Percentiles rank a stretch among this genome's conserved stretches.
These are phyloP conservation scores for Dactylellina cionopaga DNA, from an alignment of 2,329 filamentous ascomycete genomes.

Conservation along the genomic window DNA sequence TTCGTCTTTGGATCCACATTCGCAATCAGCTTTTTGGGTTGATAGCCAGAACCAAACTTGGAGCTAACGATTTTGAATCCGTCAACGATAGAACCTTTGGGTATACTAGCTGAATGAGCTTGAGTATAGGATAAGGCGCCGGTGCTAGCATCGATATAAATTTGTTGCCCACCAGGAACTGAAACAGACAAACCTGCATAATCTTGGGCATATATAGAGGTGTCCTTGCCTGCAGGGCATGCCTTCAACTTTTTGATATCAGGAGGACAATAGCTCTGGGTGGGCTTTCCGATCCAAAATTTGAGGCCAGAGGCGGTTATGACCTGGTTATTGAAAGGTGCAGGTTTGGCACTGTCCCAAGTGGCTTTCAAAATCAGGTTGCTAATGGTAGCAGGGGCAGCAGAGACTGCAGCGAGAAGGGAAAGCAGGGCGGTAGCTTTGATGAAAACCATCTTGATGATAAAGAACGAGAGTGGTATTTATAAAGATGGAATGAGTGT, in stretches of 20 bases:
- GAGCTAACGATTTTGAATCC: slow-evolving; percentile 62
- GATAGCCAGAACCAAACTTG: too few species aligned
- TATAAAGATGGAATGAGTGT: too few species aligned
- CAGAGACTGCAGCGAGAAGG: slow-evolving; percentile 6
- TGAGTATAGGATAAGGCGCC: slow-evolving; percentile 69
- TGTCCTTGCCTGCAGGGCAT: slow-evolving; percentile 65
- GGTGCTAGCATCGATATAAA: slow-evolving; percentile 67
- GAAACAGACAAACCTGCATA: slow-evolving; percentile 62
- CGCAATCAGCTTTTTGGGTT: too few species aligned
- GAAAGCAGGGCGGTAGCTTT: slow-evolving; percentile 2
- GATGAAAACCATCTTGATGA: slow-evolving; percentile 25
- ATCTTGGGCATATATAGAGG: slow-evolving; percentile 60
- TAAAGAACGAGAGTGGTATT: slow-evolving; percentile 19
- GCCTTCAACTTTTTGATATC: slow-evolving; percentile 57
- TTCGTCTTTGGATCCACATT: slow-evolving; percentile 15
- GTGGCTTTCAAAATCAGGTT: slow-evolving; percentile 60
- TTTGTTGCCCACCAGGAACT: slow-evolving; percentile 72
- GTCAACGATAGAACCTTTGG: slow-evolving; percentile 65
- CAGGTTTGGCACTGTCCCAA: too few species aligned
- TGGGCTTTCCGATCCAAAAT: slow-evolving; percentile 65
- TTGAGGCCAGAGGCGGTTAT: slow-evolving; percentile 64
- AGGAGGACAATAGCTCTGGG: slow-evolving; percentile 66
- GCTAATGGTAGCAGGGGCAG: background rate
- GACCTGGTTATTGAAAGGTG: slow-evolving; percentile 64
- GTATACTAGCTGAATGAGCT: slow-evolving; percentile 67